phyloP scores from a whole-genome alignment of 495 filamentous ascomycete species.

The Penicillium cinerascens region DNA sequence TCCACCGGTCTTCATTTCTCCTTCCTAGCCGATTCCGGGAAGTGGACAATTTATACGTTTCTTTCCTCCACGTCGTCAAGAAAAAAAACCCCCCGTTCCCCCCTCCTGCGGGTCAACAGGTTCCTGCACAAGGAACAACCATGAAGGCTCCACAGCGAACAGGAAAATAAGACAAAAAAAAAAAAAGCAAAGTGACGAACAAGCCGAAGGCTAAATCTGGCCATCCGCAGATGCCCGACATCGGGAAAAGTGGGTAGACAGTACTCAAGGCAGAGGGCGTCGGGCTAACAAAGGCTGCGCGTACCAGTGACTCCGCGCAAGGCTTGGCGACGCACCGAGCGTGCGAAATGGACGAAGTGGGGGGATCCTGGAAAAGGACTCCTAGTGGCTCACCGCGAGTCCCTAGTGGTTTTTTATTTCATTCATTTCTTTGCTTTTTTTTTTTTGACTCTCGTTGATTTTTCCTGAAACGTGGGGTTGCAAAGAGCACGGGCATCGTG shows the following conservation, averaged over 20 bases:
- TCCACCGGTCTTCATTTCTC: conserved; percentile 4
- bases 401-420: not conserved
- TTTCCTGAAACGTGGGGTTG: conserved; percentile 21
- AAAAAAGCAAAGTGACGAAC: not conserved
- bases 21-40: not conserved
- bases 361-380: not conserved
- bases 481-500: not conserved
- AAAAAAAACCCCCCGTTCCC: not conserved
- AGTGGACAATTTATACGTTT: not conserved
- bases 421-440: not conserved
- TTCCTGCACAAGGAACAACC: conserved; percentile 7
- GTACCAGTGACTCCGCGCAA: not conserved
- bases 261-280: not conserved
- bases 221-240: conserved; percentile 11
- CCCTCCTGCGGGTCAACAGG: conserved; percentile 7
- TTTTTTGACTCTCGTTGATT: conserved; percentile 12
- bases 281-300: not conserved
- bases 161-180: not conserved
- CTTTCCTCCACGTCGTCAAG: not conserved
- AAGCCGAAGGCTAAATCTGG: not conserved
- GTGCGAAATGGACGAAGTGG: not conserved
- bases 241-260: conserved; percentile 12
- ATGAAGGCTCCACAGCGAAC: not conserved
- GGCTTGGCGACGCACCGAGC: not conserved
- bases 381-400: not conserved